Percentiles rank a stretch among this genome's conserved stretches.
phyloP scores from a whole-genome alignment of 768 basidiomycete species.

The Panus rudis region DNA sequence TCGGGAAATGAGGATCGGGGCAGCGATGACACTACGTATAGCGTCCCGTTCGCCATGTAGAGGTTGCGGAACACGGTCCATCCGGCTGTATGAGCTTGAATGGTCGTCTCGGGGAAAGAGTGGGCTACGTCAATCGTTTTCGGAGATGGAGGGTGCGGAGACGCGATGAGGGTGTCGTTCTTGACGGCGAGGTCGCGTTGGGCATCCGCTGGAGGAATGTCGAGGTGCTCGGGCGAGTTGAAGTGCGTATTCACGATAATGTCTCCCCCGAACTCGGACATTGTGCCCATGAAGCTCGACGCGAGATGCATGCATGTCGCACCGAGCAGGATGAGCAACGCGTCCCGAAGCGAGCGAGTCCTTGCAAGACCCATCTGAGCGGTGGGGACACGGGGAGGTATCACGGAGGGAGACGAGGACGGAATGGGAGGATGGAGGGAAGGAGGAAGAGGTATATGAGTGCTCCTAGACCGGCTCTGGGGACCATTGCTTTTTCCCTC shows the following conservation, averaged over 20 bases:
- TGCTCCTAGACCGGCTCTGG: no score
- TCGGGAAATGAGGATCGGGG: constrained; percentile 38
- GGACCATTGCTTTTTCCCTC: no score
- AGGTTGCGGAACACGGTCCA: constrained; percentile 83
- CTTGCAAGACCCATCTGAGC: no score
- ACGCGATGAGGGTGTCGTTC: neutral
- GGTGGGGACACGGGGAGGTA: no score
- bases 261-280: constrained; percentile 17
- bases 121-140: constrained; percentile 12
- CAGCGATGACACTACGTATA: constrained; percentile 56
- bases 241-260: constrained; percentile 28
- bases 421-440: no score
- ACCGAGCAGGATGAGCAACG: constrained; percentile 50
- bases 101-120: constrained; percentile 43
- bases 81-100: constrained; percentile 65
- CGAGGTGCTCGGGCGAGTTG: constrained; percentile 8
- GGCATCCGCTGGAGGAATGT: neutral
- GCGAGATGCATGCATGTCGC: constrained; percentile 50
- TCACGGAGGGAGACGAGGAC: no score
- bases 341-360: constrained; percentile 47
- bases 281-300: constrained; percentile 32
- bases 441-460: no score
- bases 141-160: neutral
- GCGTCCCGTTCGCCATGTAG: constrained; percentile 80
- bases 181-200: constrained; percentile 11